Evolutionary conservation across 148 eudicot genomes (phyloP), one percentile per base, ranked within the genome.

Genomic region (Silene conica): DNA sequence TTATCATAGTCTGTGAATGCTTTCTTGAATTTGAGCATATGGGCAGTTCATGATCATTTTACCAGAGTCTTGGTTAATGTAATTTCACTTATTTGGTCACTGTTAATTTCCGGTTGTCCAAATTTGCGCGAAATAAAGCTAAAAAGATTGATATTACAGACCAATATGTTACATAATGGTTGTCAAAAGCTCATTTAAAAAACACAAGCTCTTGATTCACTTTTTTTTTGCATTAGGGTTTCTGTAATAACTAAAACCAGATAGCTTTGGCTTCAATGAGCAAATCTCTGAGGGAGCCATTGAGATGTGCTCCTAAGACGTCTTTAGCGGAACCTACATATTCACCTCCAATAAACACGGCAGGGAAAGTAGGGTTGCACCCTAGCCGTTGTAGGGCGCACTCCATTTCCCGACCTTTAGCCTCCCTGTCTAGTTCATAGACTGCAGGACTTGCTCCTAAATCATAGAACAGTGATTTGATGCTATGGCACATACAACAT

Each of bases 381-480:
- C 85, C 85, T 31, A 82, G 20, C 34, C 68, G 63, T 43, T 72
- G 77, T 21, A 82, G 57, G 26, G 82, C 85, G 73, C 74, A 41
- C 56, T 82, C 85, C 82, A 82, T 79, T 46, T 82, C 85, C 19
- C 38, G 62, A 3, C 85, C 85, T 68, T 65, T 69, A 28, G 74
- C 77, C 19, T 82, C 82, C 0, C 62, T 77, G 65, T 82, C 82
- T 14, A 82, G 69, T 18, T 78, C 82, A 56, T 75, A 72, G 25
- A 82, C 79, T 0, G 85, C 85, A 9, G 85, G 85, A 56, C 75
- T 82, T 8, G 85, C 85, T n/a, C 85, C 85, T 0, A 82, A 69
- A 28, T 79, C 79, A 56, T 79, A 62, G 72, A 82, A 79, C 7
- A 82, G 79, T 3, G 79, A 62, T 60, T 62, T 75, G 69, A 82